Evolutionary conservation across 2,329 filamentous ascomycete species (phyloP).

Genomic region (Scedosporium apiospermum): DNA sequence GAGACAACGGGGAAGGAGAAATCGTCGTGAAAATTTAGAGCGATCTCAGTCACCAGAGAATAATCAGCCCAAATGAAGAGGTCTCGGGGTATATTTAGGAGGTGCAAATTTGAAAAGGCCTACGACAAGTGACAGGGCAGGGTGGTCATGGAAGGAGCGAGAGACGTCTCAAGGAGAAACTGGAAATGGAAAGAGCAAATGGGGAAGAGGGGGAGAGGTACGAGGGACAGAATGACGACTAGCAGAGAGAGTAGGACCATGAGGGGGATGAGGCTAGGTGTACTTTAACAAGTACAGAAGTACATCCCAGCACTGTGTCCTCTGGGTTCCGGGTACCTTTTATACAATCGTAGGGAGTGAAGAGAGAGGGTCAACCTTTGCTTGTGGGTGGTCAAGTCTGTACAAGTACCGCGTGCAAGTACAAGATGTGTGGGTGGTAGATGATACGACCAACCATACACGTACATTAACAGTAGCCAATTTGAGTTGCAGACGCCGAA

Average conservation of each 20-base stretch:
- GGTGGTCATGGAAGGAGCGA: background rate
- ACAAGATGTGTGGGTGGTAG: background rate
- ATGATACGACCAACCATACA: background rate
- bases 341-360: background rate
- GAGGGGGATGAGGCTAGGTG: slow-evolving; percentile 1
- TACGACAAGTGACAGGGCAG: background rate
- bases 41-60: background rate
- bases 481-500: slow-evolving; percentile 1
- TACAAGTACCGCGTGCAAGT: background rate
- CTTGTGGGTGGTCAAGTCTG: background rate
- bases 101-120: background rate
- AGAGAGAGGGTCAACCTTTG: background rate
- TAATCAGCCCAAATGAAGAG: background rate
- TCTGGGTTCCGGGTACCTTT: background rate
- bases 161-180: background rate
- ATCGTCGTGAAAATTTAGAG: background rate
- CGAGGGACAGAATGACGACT: slow-evolving; percentile 5
- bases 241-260: background rate
- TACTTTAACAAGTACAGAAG: background rate
- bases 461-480: background rate
- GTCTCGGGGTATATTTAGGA: background rate
- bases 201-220: background rate
- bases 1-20: background rate
- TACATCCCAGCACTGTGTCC: background rate
- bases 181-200: background rate